Base-by-base conservation (phyloP, 768 basidiomycete genomes). In the Mycena pura region DNA sequence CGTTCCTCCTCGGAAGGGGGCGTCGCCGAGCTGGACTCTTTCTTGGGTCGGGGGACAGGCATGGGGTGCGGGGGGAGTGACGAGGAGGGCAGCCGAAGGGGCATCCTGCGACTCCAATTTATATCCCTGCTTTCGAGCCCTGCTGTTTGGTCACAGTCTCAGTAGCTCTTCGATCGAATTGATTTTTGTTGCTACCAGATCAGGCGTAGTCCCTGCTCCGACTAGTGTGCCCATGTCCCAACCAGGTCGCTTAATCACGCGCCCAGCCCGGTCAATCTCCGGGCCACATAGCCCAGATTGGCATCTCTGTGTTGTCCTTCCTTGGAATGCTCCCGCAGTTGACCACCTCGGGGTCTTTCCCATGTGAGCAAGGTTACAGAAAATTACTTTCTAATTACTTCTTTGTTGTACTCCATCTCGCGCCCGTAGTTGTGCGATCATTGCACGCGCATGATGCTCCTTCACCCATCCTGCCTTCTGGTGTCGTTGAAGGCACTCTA, bases 1-100 rank as follows among this genome's bases (percentile, higher is more conserved):
- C 76, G 70, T 67, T 78, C 76, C 73, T 87, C 87, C 81, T 88
- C 87, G 69, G 87, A 87, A 74, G 86, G 82, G 64, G 85, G 84
- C 68, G 86, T 83, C 76, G 83, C 78, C 68, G 86, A 86, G 73
- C 76, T 80, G 55, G 70, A 86, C 82, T 88, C 88, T 82, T 88
- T 88, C 70, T 49, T 60, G 31, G 84, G 78, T 70, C 88, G 84
- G 63, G 84, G 81, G 68, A 80, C 83, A 74, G 90, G 86, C 90
- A 91, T 91, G 71, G 74, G 62, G 72, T 69, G 63, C 70, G 71
- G 64, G 69, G 65, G 70, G 66, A 70, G 69, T 70, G 67, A 69
- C 39, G 68, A 68, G 66, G 64, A 70, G 71, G 69, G 59, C 52
- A 40, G 41, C 62, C 64, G 67, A 70, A 60, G 62, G 65, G 24